These are phyloP conservation scores for Skeletonema grethae DNA, from an alignment of 108 stramenopile species.

Conservation along the genomic window DNA sequence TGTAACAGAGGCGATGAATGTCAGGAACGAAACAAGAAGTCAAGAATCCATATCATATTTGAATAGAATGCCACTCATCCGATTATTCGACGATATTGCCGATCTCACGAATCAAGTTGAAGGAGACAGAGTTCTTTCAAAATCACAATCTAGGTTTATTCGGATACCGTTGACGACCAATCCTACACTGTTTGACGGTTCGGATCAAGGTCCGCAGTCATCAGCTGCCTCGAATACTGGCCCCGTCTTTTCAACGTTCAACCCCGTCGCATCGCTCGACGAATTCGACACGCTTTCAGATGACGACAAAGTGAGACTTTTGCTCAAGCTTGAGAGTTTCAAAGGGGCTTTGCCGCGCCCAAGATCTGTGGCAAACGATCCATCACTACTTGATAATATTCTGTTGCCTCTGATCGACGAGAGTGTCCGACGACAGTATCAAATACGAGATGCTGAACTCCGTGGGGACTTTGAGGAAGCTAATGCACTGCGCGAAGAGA, in stretches of 20 bases:
- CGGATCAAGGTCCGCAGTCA: slow-evolving; percentile 16
- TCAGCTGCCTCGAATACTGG: slow-evolving; percentile 5
- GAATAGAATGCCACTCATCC: slow-evolving; percentile 36
- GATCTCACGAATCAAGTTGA: slow-evolving; percentile 52
- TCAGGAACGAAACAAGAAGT: slow-evolving; percentile 9
- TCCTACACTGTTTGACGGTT: slow-evolving; percentile 49
- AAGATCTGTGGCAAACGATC: slow-evolving; percentile 46
- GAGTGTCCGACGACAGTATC: slow-evolving; percentile 72
- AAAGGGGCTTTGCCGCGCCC: slow-evolving; percentile 67
- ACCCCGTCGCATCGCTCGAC: slow-evolving; percentile 68
- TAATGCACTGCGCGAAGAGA: slow-evolving; percentile 51
- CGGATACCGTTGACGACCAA: slow-evolving; percentile 67
- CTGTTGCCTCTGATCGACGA: slow-evolving; percentile 86
- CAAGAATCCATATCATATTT: slow-evolving; percentile 16
- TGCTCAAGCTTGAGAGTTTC: slow-evolving; percentile 78
- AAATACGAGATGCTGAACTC: slow-evolving; percentile 72
- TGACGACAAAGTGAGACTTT: slow-evolving; percentile 69
- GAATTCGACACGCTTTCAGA: slow-evolving; percentile 68
- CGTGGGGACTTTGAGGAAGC: slow-evolving; percentile 61
- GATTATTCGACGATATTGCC: slow-evolving; percentile 40
- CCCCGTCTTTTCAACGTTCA: slow-evolving; percentile 67
- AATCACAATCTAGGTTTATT: slow-evolving; percentile 46
- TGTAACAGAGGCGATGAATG: slow-evolving; percentile 8
- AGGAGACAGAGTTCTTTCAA: slow-evolving; percentile 53
- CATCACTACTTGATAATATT: slow-evolving; percentile 67